A percentile compares a stretch with the other conserved stretches of the same genome.
Conservation (phyloP, 2,329 filamentous ascomycete species). For the Cercospora sp. region DNA sequence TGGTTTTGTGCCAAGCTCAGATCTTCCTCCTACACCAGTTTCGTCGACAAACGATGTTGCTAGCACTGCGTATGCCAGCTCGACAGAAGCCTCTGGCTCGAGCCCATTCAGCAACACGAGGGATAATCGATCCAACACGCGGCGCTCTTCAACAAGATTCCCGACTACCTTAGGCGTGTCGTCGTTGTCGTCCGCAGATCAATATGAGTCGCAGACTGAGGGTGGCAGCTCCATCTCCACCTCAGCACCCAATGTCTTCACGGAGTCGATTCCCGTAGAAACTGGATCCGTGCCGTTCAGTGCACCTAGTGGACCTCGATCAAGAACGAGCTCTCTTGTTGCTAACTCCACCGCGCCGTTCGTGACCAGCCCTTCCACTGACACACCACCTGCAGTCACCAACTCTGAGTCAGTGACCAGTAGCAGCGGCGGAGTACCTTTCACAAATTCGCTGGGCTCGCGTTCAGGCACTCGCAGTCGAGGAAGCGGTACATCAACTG, state of each 20-base stretch:
- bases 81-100: slow-evolving; percentile 13
- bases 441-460: slow-evolving; percentile 9
- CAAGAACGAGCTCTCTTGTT: slow-evolving; percentile 6
- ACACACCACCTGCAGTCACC: not conserved
- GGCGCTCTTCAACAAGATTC: not conserved
- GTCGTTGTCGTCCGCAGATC: slow-evolving; percentile 1
- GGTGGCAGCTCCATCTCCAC: not conserved
- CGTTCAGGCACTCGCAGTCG: slow-evolving; percentile 14
- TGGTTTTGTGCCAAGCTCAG: slow-evolving; percentile 17
- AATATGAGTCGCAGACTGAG: not conserved
- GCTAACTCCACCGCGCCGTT: slow-evolving; percentile 3
- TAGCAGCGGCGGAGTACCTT: not conserved
- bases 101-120: slow-evolving; percentile 16
- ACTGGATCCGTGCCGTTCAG: slow-evolving; percentile 19
- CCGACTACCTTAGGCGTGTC: not conserved
- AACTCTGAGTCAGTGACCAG: not conserved
- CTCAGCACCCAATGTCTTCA: not conserved
- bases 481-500: not conserved
- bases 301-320: slow-evolving; percentile 16
- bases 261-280: slow-evolving; percentile 5
- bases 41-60: slow-evolving; percentile 11
- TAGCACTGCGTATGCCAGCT: slow-evolving; percentile 17
- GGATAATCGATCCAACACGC: slow-evolving; percentile 16
- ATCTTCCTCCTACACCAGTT: slow-evolving; percentile 12
- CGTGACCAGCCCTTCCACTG: slow-evolving; percentile 1